Percentiles rank a stretch among this genome's conserved stretches.
These are phyloP conservation scores for Antrodiella citrinella DNA, from an alignment of 768 basidiomycete genomes.

Conservation along the genomic window DNA sequence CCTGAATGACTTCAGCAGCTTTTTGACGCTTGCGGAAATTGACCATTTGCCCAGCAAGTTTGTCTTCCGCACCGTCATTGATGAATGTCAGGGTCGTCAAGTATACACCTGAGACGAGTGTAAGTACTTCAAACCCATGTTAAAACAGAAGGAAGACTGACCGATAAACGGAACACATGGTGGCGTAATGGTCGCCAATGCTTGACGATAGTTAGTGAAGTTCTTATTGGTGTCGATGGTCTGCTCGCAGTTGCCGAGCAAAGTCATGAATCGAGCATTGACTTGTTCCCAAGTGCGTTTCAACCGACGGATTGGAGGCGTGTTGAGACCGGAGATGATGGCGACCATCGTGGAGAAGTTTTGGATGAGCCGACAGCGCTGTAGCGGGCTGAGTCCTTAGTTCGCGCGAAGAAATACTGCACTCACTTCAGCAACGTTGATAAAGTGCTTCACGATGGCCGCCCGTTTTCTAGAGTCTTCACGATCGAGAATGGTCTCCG, in stretches of 20 bases:
- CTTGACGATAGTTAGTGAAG: slow-evolving; percentile 83
- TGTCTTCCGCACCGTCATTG: slow-evolving; percentile 92
- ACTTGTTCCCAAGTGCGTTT: slow-evolving; percentile 93
- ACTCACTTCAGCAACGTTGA: slow-evolving; percentile 84
- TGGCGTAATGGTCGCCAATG: slow-evolving; percentile 74
- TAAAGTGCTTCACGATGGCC: slow-evolving; percentile 78
- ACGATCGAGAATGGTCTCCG: slow-evolving; percentile 69
- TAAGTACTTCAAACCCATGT: slow-evolving; percentile 1
- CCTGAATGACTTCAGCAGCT: slow-evolving; percentile 92
- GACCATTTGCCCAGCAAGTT: slow-evolving; percentile 67
- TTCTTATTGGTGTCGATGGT: slow-evolving; percentile 92
- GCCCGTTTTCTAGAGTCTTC: slow-evolving; percentile 84
- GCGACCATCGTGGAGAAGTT: slow-evolving; percentile 96
- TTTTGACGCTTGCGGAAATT: slow-evolving; percentile 96
- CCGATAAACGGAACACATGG: slow-evolving; percentile 97
- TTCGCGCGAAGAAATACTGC: too few species aligned
- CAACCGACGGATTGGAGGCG: slow-evolving; percentile 84
- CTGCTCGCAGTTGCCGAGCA: slow-evolving; percentile 75
- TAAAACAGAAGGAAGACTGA: slow-evolving; percentile 25
- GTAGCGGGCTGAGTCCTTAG: too few species aligned
- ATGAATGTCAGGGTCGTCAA: slow-evolving; percentile 96
- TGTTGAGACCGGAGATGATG: slow-evolving; percentile 91
- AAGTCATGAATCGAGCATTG: slow-evolving; percentile 58
- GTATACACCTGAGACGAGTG: slow-evolving; percentile 68
- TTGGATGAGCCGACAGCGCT: slow-evolving; percentile 84